Conservation (phyloP, 2,329 filamentous ascomycete species). For the Fusarium illudens region DNA sequence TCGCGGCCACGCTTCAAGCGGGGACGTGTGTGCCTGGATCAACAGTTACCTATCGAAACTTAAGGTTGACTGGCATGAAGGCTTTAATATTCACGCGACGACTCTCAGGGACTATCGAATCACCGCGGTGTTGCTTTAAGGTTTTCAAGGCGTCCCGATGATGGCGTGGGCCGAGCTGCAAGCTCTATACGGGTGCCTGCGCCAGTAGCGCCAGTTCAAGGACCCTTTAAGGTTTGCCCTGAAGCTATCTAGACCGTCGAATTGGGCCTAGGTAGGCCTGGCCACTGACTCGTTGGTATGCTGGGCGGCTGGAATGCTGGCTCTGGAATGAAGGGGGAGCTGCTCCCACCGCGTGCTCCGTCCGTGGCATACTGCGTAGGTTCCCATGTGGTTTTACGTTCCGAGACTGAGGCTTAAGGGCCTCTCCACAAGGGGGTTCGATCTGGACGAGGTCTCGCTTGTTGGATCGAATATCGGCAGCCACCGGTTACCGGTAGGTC, state of each 20-base stretch:
- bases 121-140: constrained; percentile 10
- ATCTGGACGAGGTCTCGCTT: constrained; percentile 3
- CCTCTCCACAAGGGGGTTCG: background rate
- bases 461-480: background rate
- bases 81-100: background rate
- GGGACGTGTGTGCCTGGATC: background rate
- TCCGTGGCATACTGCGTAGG: constrained; percentile 7
- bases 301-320: constrained; percentile 20
- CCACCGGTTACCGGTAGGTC: background rate
- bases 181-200: constrained; percentile 26
- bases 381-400: constrained; percentile 13
- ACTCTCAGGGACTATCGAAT: constrained; percentile 3
- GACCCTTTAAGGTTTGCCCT: constrained; percentile 20
- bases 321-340: constrained; percentile 14
- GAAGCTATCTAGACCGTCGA: constrained; percentile 15
- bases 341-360: constrained; percentile 1
- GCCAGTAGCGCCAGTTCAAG: constrained; percentile 18
- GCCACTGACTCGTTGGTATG: background rate
- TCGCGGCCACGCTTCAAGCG: background rate
- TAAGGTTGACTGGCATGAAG: constrained; percentile 26
- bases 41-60: constrained; percentile 9
- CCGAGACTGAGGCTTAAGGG: constrained; percentile 10
- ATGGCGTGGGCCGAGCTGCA: background rate
- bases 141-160: constrained; percentile 16
- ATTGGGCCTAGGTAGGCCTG: constrained; percentile 16